Percentiles rank a stretch among this genome's conserved stretches.
Evolutionary conservation across 1,139 yeast species (phyloP).

Genomic region (Kurtzmaniella quercitrusa): DNA sequence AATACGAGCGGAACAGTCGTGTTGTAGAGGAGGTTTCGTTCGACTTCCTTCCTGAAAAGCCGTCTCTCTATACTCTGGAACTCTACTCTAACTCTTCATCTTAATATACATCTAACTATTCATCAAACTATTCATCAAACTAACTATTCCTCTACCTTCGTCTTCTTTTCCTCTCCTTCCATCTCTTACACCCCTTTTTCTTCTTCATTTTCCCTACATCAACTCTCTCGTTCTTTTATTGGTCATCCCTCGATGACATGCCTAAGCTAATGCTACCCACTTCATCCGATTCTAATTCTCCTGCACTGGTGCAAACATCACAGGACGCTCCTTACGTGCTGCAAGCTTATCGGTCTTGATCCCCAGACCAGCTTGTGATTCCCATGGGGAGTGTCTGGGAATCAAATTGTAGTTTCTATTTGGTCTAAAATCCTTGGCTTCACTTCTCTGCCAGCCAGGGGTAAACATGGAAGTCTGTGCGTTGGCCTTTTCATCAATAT

Average conservation of each 20-base stretch:
- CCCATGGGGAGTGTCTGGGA: slow-evolving; percentile 42
- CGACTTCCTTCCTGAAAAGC: too few relatives aligned
- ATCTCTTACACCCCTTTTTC: too few relatives aligned
- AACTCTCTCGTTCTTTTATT: not conserved
- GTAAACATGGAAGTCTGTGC: slow-evolving; percentile 26
- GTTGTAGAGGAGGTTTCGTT: too few relatives aligned
- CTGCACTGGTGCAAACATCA: slow-evolving; percentile 34
- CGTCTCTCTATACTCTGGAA: too few relatives aligned
- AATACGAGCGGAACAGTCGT: too few relatives aligned
- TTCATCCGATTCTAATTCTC: slow-evolving; percentile 1
- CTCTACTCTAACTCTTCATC: too few relatives aligned
- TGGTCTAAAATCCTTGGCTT: slow-evolving; percentile 25
- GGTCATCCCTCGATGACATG: slow-evolving; percentile 3
- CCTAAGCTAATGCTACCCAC: slow-evolving; percentile 2
- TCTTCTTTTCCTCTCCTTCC: too few relatives aligned
- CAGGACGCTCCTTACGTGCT: slow-evolving; percentile 42
- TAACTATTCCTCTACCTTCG: too few relatives aligned
- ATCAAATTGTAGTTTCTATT: slow-evolving; percentile 36
- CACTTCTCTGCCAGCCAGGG: slow-evolving; percentile 5
- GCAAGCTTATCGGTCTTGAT: slow-evolving; percentile 42
- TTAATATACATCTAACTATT: too few relatives aligned
- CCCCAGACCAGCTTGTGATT: slow-evolving; percentile 44
- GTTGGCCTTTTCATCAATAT: slow-evolving; percentile 36
- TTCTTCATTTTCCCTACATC: not conserved
- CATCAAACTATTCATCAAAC: too few relatives aligned